Base-by-base conservation (phyloP, 148 eudicot species). In the Diospyros kaki region DNA sequence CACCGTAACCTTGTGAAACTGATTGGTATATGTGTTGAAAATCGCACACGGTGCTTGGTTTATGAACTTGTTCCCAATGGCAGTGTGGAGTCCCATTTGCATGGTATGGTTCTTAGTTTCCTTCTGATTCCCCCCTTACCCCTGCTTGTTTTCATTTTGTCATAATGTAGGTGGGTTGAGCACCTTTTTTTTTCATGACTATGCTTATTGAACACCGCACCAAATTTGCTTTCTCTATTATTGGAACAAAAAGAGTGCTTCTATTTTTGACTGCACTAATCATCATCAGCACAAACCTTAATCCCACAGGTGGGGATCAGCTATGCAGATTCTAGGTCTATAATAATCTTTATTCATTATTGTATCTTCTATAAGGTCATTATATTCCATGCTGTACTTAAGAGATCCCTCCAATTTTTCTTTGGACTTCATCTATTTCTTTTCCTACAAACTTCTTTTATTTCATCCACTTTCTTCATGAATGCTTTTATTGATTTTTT, bases 1-100 rank as follows among this genome's bases (percentile, higher is more conserved):
- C 99, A 96, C 76, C 89, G 99, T 40, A 96, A 96, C 81, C 94
- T 96, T 77, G 99, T 96, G 78, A 93, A 96, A 74, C 83, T 96
- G 73, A 93, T 93, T 72, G 98, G 98, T 60, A 92, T 95, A 80
- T 95, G 98, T 78, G 86, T 92, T 78, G 96, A 95, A 86, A 91
- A 86, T 50, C 90, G 81, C 39, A 84, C 79, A 41, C 98, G 96
- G 51, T 92, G 98, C 86, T 86, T 95, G 85, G 89, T 95, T 58
- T 96, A 96, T 82, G 99, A 96, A 84, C 80, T 96, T 65, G 94
- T 96, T 68, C 83, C 81, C 73, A 96, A 93, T 79, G 98, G 99
- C 83, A 96, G 98, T 75, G 98, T 96, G 64, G 99, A 96, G 81
- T 95, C 98, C 66, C 98, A 95, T 79, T 89, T 93, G 85, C 98